Evolutionary conservation across 2,329 filamentous ascomycete genomes (phyloP).

Genomic region (Chaetomium olivaceum): DNA sequence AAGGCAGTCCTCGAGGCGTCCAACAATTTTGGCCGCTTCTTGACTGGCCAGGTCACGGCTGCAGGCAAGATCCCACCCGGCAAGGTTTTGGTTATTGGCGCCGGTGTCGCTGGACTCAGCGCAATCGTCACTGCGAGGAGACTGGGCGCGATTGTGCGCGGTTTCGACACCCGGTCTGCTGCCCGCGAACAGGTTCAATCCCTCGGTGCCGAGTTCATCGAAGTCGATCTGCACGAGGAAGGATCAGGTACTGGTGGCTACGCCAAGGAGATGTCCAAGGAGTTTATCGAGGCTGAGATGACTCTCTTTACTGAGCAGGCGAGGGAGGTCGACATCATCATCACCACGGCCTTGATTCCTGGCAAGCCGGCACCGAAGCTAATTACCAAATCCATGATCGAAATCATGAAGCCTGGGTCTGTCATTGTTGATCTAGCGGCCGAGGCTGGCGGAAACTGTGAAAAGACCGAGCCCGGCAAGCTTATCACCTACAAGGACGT

Average conservation of each 20-base stretch:
- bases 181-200: conserved; percentile 89
- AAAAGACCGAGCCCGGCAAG: conserved; percentile 74
- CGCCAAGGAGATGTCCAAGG: conserved; percentile 91
- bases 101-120: conserved; percentile 83
- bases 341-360: conserved; percentile 89
- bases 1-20: conserved; percentile 88
- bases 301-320: conserved; percentile 87
- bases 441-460: conserved; percentile 86
- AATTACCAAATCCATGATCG: conserved; percentile 76
- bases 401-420: conserved; percentile 86
- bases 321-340: conserved; percentile 85
- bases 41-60: conserved; percentile 87
- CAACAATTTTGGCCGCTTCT: conserved; percentile 83
- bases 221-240: conserved; percentile 82
- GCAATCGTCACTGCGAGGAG: conserved; percentile 84
- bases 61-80: conserved; percentile 88
- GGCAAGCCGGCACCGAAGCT: conserved; percentile 80
- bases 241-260: conserved; percentile 84
- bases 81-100: conserved; percentile 87
- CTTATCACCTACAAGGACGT: conserved; percentile 72
- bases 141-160: conserved; percentile 84
- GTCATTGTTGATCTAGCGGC: conserved; percentile 86
- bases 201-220: conserved; percentile 84
- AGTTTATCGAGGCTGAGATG: conserved; percentile 92
- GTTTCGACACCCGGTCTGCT: conserved; percentile 88